Conservation (phyloP, 129 eudicot species). For the carrot (Daucus carota) region DH1_v3.0 NC_030387.2:1428001-1428500, state of each 20-base stretch:
- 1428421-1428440: background rate
- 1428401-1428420: background rate
- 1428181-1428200: slow-evolving; percentile 90
- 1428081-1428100: slow-evolving; percentile 94
- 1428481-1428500: background rate
- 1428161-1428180: slow-evolving; percentile 92
- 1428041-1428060: slow-evolving; percentile 99
- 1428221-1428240: slow-evolving; percentile 93
- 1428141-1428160: slow-evolving; percentile 81
- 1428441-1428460: background rate
- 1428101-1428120: slow-evolving; percentile 90
- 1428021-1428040: slow-evolving; percentile 96
- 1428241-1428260: slow-evolving; percentile 78
- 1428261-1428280: slow-evolving; percentile 44
- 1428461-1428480: background rate
- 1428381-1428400: background rate
- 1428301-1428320: background rate
- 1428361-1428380: background rate
- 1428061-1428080: slow-evolving; percentile 89
- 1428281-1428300: background rate
- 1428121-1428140: slow-evolving; percentile 88
- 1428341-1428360: background rate
- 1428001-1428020: slow-evolving; percentile 65
- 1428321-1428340: background rate
- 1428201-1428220: slow-evolving; percentile 85